Conservation (phyloP, 805 yeast species). For the Nakazawaea wickerhamii region DNA sequence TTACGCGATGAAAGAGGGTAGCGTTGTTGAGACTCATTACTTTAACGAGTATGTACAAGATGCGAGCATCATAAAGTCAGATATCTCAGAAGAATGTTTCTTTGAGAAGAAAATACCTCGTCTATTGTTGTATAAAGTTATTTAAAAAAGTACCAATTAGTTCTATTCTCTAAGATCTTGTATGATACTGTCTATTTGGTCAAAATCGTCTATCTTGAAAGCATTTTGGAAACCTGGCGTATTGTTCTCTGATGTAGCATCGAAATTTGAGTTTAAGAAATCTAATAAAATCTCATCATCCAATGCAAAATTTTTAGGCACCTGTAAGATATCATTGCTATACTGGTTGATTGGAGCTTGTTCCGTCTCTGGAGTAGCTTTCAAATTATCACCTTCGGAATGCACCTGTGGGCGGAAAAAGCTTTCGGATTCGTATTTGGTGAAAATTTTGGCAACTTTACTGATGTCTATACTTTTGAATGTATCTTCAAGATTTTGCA, state of each 20-base stretch:
- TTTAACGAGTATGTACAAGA: neutral
- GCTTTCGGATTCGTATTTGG: neutral
- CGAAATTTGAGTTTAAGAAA: conserved; percentile 9
- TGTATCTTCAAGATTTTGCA: neutral
- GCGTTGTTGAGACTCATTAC: neutral
- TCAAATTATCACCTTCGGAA: neutral
- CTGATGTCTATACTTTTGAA: conserved; percentile 1
- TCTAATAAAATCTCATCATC: conserved; percentile 7
- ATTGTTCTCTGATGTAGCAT: neutral
- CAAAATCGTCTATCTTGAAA: conserved; percentile 8
- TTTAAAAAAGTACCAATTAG: neutral
- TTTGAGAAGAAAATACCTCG: neutral
- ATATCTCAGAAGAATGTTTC: neutral
- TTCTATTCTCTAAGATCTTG: neutral
- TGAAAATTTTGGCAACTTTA: conserved; percentile 6
- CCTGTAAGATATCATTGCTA: conserved; percentile 1
- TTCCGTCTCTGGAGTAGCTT: neutral
- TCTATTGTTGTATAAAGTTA: neutral
- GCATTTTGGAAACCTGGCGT: neutral
- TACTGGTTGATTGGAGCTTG: neutral
- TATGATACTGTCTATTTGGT: conserved; percentile 3
- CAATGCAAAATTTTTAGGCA: conserved; percentile 3
- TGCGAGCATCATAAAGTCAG: too few relatives aligned
- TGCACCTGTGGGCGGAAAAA: neutral
- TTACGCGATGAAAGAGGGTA: neutral